Evolutionary conservation across 495 filamentous ascomycete species (phyloP).

Genomic region (Neurospora cerealis): DNA sequence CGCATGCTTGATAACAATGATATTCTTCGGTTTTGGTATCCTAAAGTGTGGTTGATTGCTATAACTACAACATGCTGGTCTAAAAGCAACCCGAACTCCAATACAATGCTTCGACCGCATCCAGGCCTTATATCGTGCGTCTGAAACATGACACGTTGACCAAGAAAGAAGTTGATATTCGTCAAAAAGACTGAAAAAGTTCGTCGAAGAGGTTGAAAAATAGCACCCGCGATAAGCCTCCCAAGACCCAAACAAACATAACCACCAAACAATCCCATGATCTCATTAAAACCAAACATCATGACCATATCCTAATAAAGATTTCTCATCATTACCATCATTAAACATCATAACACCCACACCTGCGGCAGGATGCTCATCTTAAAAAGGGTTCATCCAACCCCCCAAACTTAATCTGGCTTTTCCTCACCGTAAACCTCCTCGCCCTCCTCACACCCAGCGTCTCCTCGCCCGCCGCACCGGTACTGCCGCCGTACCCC

Average conservation of each 20-base stretch:
- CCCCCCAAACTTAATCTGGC: constrained; percentile 12
- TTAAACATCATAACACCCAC: not conserved
- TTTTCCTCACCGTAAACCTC: constrained; percentile 33
- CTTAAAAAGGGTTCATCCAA: not conserved
- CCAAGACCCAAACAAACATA: not conserved
- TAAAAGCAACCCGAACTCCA: not conserved
- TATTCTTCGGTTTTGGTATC: not conserved
- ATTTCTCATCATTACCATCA: not conserved
- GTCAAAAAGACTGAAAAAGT: not conserved
- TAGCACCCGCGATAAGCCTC: not conserved
- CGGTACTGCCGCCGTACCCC: constrained; percentile 6
- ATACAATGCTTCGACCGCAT: not conserved
- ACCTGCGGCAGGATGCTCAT: not conserved
- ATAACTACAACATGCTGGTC: not conserved
- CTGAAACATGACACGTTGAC: not conserved
- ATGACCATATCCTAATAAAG: not conserved
- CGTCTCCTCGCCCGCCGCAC: constrained; percentile 13
- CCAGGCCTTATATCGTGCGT: not conserved
- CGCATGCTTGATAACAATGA: not conserved
- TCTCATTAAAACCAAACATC: not conserved
- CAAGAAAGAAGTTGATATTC: not conserved
- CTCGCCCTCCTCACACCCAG: constrained; percentile 29
- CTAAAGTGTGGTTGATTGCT: not conserved
- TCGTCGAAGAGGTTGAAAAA: not conserved
- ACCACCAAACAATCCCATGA: not conserved